phyloP scores from a whole-genome alignment of 1,139 yeast species.

The Suhomyces ambrosiae region DNA sequence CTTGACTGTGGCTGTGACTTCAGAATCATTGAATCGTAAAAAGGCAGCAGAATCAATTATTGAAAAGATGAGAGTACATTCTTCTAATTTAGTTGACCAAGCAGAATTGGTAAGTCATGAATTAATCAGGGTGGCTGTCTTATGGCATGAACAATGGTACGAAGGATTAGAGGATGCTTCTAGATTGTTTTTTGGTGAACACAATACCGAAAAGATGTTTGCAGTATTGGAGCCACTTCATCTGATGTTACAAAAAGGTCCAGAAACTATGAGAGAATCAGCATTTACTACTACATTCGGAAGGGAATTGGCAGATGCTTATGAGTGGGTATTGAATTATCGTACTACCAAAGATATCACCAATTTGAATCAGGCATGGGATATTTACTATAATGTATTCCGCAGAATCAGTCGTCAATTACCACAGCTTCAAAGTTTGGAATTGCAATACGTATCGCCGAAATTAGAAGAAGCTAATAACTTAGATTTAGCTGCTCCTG shows the following conservation, averaged over 20 bases:
- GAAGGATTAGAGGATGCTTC: constrained; percentile 98
- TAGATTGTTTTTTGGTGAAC: constrained; percentile 89
- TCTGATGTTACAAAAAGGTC: constrained; percentile 78
- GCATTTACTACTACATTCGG: constrained; percentile 95
- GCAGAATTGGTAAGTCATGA: constrained; percentile 94
- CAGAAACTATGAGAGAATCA: constrained; percentile 90
- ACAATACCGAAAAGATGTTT: constrained; percentile 92
- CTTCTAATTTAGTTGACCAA: constrained; percentile 82
- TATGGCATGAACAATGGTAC: constrained; percentile 99
- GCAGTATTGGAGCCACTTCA: constrained; percentile 89
- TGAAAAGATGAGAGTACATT: constrained; percentile 89
- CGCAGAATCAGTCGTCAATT: constrained; percentile 86
- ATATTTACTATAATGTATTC: constrained; percentile 90
- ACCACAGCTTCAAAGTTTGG: constrained; percentile 84
- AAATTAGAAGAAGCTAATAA: constrained; percentile 76
- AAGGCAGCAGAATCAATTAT: constrained; percentile 89
- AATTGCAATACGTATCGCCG: constrained; percentile 92
- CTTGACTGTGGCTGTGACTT: constrained; percentile 91
- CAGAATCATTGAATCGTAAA: constrained; percentile 87
- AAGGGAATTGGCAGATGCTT: constrained; percentile 88
- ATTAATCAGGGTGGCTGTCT: constrained; percentile 88
- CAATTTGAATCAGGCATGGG: constrained; percentile 97
- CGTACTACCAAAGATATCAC: constrained; percentile 84
- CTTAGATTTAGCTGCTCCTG: constrained; percentile 89
- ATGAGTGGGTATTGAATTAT: constrained; percentile 88